Conservation (phyloP, 192 early-diverging fungal genomes). For the Haplosporangium gracile region DNA sequence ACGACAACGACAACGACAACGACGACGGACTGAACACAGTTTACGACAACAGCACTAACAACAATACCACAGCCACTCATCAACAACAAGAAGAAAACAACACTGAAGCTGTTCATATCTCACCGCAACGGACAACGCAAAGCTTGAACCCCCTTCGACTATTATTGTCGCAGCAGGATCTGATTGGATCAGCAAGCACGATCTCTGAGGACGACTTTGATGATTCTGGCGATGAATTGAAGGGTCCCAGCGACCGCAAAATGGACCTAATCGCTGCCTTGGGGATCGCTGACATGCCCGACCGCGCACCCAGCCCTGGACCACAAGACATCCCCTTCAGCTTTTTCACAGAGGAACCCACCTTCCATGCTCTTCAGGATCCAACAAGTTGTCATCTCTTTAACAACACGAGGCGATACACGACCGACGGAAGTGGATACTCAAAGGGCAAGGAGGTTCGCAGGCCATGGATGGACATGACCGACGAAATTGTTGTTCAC, state of each 20-base stretch:
- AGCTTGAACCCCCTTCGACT: conserved; percentile 3
- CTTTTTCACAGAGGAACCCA: conserved; percentile 33
- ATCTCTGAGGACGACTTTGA: conserved; percentile 16
- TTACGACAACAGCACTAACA: not conserved
- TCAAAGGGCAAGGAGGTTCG: not conserved
- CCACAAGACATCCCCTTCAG: conserved; percentile 8
- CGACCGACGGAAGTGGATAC: not conserved
- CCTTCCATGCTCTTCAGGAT: conserved; percentile 4
- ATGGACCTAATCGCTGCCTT: conserved; percentile 43
- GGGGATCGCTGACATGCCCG: conserved; percentile 22
- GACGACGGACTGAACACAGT: not conserved
- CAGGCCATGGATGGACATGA: conserved; percentile 18
- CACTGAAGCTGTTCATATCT: not conserved
- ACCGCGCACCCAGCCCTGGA: not conserved
- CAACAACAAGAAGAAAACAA: not conserved
- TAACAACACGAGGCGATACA: conserved; percentile 17
- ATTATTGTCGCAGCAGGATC: not conserved
- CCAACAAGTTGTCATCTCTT: not conserved
- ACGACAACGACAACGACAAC: too few relatives aligned
- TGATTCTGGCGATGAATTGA: not conserved
- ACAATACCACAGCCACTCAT: not conserved
- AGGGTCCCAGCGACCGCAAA: not conserved
- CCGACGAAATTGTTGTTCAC: conserved; percentile 1
- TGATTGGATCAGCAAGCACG: conserved; percentile 1
- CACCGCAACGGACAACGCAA: conserved; percentile 5